phyloP scores from a whole-genome alignment of 2,329 filamentous ascomycete species.

The Paraphaeosphaeria minitans region DNA sequence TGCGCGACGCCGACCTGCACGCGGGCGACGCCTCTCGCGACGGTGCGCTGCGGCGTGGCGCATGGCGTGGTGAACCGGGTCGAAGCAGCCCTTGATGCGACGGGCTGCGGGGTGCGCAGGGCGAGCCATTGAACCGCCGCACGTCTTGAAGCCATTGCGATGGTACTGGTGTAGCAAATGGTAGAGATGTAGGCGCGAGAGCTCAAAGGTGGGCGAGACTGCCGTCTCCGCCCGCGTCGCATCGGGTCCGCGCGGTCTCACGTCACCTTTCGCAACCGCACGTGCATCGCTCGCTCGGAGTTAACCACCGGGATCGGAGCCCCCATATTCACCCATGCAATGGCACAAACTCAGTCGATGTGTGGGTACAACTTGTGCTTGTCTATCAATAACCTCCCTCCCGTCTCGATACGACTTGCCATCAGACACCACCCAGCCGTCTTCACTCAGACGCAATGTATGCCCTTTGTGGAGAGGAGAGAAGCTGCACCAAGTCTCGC shows the following conservation, averaged over 20 bases:
- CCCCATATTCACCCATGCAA: neutral
- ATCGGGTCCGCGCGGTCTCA: slow-evolving; percentile 4
- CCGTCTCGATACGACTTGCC: slow-evolving; percentile 12
- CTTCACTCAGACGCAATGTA: slow-evolving; percentile 7
- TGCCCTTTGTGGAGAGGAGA: slow-evolving; percentile 9
- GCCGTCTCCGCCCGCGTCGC: neutral
- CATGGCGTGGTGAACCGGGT: slow-evolving; percentile 15
- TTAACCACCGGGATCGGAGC: neutral
- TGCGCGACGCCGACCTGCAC: slow-evolving; percentile 11
- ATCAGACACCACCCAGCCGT: neutral
- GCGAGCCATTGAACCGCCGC: slow-evolving; percentile 20
- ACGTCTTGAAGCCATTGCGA: slow-evolving; percentile 28
- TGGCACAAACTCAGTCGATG: neutral
- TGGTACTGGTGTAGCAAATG: neutral
- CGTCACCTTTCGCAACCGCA: slow-evolving; percentile 17
- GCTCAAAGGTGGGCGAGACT: no score
- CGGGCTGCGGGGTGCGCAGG: slow-evolving; percentile 11
- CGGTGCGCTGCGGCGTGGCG: neutral
- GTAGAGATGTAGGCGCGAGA: neutral
- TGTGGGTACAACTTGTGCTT: slow-evolving; percentile 13
- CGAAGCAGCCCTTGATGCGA: slow-evolving; percentile 17
- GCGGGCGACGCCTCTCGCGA: neutral
- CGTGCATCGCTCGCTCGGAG: slow-evolving; percentile 2
- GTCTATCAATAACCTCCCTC: slow-evolving; percentile 19
- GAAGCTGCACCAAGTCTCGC: neutral